These are phyloP conservation scores for Agarophyton chilense DNA, from an alignment of 23 red algal genomes.

Conservation along the genomic window DNA sequence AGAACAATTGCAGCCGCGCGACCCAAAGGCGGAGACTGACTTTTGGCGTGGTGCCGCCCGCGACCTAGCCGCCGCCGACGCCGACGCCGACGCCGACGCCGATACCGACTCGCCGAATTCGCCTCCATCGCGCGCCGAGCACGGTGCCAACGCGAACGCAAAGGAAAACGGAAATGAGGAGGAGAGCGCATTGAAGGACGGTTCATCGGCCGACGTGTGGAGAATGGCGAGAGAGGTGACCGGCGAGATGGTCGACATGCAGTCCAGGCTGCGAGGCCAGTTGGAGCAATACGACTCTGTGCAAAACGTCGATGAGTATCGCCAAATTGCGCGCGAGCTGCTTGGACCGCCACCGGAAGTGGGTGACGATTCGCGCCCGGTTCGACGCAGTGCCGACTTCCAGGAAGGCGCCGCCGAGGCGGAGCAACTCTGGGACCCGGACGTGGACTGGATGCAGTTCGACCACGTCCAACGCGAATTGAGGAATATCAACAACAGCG, in stretches of 20 bases:
- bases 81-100: too few species aligned
- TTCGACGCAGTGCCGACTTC: background rate
- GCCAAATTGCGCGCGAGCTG: constrained; percentile 67
- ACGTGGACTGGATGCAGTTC: constrained; percentile 68
- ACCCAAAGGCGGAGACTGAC: constrained; percentile 72
- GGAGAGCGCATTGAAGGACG: background rate
- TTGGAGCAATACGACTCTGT: constrained; percentile 50
- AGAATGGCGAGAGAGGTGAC: constrained; percentile 52
- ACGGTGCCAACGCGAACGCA: too few species aligned
- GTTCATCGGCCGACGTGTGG: constrained; percentile 37
- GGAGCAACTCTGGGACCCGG: constrained; percentile 47
- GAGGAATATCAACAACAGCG: constrained; percentile 4
- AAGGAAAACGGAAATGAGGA: too few species aligned
- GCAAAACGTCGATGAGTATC: constrained; percentile 47
- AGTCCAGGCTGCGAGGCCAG: constrained; percentile 34
- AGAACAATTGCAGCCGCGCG: background rate
- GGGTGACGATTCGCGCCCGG: constrained; percentile 12
- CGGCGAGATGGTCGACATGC: constrained; percentile 52
- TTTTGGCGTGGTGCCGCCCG: constrained; percentile 72
- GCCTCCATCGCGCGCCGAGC: too few species aligned
- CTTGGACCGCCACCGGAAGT: constrained; percentile 43
- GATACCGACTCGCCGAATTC: too few species aligned
- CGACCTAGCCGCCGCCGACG: constrained; percentile 10
- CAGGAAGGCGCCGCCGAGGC: background rate
- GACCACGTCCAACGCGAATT: constrained; percentile 47